Evolutionary conservation across 192 early-diverging fungal species (phyloP).

Genomic region (Diversispora eburnea): DNA sequence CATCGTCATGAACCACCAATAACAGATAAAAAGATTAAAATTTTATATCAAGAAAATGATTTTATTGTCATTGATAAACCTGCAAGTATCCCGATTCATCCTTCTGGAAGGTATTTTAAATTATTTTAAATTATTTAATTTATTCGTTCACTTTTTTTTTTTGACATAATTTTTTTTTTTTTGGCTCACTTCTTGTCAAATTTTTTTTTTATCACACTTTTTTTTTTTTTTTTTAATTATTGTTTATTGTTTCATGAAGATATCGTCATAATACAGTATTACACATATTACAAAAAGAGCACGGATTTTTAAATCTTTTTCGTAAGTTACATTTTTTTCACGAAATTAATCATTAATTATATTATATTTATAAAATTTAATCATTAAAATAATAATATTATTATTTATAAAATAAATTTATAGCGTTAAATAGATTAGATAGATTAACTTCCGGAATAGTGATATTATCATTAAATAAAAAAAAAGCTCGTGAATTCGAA

Average conservation of each 20-base stretch:
- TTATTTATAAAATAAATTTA: slow-evolving; percentile 7
- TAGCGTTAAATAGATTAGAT: slow-evolving; percentile 88
- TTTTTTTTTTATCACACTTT: too few relatives aligned
- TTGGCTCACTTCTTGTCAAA: too few relatives aligned
- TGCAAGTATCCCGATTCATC: slow-evolving; percentile 77
- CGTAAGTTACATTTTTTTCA: slow-evolving; percentile 38
- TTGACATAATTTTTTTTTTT: too few relatives aligned
- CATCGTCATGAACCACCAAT: slow-evolving; percentile 98
- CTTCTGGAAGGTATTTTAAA: slow-evolving; percentile 31
- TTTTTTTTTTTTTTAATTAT: too few relatives aligned
- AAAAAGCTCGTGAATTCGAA: slow-evolving; percentile 62
- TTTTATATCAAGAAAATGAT: slow-evolving; percentile 60
- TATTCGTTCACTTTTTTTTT: too few relatives aligned
- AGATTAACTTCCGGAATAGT: slow-evolving; percentile 90
- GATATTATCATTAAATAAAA: slow-evolving; percentile 64
- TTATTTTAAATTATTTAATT: background rate
- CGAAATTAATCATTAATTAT: too few relatives aligned
- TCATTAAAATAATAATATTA: slow-evolving; percentile 29
- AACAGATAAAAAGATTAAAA: slow-evolving; percentile 53
- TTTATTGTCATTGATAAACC: slow-evolving; percentile 90
- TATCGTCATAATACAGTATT: slow-evolving; percentile 86
- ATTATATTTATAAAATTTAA: background rate
- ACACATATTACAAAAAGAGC: slow-evolving; percentile 63
- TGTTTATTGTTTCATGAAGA: too few relatives aligned
- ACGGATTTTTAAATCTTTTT: slow-evolving; percentile 52